phyloP scores from a whole-genome alignment of 1,284 basidiomycete genomes.

The Tilletia horrida region DNA sequence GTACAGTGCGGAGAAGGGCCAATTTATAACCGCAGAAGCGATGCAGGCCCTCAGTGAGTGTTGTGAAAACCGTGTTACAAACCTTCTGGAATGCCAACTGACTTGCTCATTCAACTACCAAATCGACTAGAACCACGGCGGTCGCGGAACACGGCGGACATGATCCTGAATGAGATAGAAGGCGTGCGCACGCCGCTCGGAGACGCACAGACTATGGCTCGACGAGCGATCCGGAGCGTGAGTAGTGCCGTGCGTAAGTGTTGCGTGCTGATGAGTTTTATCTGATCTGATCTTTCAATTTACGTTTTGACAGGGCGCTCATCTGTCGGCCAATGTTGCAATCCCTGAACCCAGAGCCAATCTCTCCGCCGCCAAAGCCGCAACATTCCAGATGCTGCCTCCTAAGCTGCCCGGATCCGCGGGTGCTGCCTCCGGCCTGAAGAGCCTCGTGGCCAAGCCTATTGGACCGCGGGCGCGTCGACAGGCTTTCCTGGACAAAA shows the following conservation, averaged over 20 bases:
- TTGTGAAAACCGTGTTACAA: not conserved
- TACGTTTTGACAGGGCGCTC: not conserved
- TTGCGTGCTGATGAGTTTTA: too few relatives aligned
- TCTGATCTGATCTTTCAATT: not conserved
- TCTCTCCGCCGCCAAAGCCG: slow-evolving; percentile 5
- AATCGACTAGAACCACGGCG: slow-evolving; percentile 1
- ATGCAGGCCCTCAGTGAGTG: slow-evolving; percentile 11
- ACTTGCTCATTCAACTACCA: not conserved
- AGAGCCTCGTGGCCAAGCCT: not conserved
- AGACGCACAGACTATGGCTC: not conserved
- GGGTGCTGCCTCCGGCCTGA: not conserved
- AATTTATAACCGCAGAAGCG: not conserved
- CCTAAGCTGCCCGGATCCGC: not conserved
- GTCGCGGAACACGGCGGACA: not conserved
- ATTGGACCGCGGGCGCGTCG: slow-evolving; percentile 5
- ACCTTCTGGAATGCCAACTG: not conserved
- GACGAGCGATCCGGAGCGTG: not conserved
- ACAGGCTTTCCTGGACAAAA: slow-evolving; percentile 1
- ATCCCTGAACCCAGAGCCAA: slow-evolving; percentile 4
- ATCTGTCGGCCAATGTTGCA: not conserved
- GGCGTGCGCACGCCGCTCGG: slow-evolving; percentile 12
- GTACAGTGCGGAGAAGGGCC: not conserved
- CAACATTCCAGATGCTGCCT: not conserved
- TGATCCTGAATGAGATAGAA: slow-evolving; percentile 12
- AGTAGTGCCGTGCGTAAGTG: not conserved